Base-by-base conservation (phyloP, 202 grass and related monocot genomes). In the Schoenoplectus tabernaemontani region DNA sequence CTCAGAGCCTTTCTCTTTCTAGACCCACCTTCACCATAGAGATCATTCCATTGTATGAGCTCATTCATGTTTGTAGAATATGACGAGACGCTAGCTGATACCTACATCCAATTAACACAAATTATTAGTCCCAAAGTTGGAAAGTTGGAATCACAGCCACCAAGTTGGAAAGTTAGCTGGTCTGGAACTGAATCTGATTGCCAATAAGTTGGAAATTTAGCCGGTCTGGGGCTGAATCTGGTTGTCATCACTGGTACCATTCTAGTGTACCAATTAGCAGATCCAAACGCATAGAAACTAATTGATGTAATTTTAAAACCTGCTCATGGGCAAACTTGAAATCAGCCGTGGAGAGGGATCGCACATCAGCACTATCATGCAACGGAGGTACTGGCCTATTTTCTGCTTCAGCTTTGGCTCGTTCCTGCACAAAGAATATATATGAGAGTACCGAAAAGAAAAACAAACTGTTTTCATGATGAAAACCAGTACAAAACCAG, bases 31-130 rank as follows among this genome's bases (percentile, higher is more conserved):
- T 96, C 93, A 51, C 93, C 93, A 79, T 96, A 96, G 3, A 90
- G 84, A 69, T 96, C 93, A 43, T 96, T 96, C 93, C 93, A 96
- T 57, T 96, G 93, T 57, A 82, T 56, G 79, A 96, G 89, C 86
- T 96, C 93, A 4, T 82, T 87, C 93, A 96, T 96, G 84, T 92
- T 96, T 79, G 70, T 84, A 4, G 93, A 96, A 88, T 96, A 90
- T 24, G 87, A 92, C 44, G 90, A 92, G 39, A 96, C 90, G 82
- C 93, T 96, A 4, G 87, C 90, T 15, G 87, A 96, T 33, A 92
- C 93, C 93, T 96, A 77, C 30, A 81, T 79, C 76, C 51, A 81
- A 59, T 26, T 3, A 23, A 74, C 34, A 50, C 38, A 3, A 61
- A 61, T 78, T 83, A 65, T 85, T 34, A 88, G 81, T 59, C 69